Evolutionary conservation across 805 yeast genomes (phyloP), one percentile per base, ranked within the genome.

Genomic region (Metschnikowia picachoensis): DNA sequence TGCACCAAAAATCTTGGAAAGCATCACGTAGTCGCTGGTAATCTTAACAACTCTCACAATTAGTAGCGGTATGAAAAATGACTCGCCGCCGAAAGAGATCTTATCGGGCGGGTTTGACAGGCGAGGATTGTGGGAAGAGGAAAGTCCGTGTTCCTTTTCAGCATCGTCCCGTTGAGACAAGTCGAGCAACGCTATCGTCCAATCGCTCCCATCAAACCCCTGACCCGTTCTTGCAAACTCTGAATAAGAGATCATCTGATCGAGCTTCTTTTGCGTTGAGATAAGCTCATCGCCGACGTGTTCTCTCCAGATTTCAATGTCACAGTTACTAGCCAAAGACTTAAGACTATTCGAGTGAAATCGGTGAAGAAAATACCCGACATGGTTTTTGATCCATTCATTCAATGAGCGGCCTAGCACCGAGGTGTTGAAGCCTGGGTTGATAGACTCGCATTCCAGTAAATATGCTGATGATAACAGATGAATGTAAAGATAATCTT

Each of bases 271-370:
- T 51, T 72, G 77, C 12, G 57, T 43, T 3, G 43, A 49, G 6
- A 33, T 25, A 25, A 81, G 61, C 1, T 60, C 59, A 0, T 78
- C 60, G 9, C 82, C 77, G n/a, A 78, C 77, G 15, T 76, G 78
- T 43, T 91, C 95, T 48, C 78, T 80, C 98, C 98, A 92, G 17
- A 68, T 68, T 53, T 91, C 98, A 39, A 70, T 68, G 41, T 86
- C 91, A 46, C 87, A 69, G 14, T 72, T 67, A 4, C 59, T 59
- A 6, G 76, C 68, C 27, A 87, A 64, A 5, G 63, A 60, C 45
- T 73, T 75, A 42, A 79, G 61, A 25, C 77, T 71, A 13, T 70
- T 69, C 39, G 73, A 72, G 52, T 85, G 90, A 55, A 77, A 76
- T 30, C 79, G 69, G 29, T 70, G 69, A 32, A 80, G 66, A 60